Evolutionary conservation across 768 basidiomycete species (phyloP), one percentile per base, ranked within the genome.

Genomic region (Cyathus striatus): DNA sequence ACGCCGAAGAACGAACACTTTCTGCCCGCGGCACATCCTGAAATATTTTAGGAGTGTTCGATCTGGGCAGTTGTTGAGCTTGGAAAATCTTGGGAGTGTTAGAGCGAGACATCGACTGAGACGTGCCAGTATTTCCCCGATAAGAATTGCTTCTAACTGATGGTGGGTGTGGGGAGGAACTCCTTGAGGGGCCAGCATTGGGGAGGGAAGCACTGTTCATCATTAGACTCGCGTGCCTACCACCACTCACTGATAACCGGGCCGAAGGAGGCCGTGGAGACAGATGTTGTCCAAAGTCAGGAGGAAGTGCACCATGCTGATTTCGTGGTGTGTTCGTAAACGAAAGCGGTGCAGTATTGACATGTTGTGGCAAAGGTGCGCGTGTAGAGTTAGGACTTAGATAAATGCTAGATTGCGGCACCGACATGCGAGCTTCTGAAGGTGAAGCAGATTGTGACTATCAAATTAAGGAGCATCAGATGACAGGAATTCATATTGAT

Each of bases 71-170:
- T n/a, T n/a, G n/a, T 16, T 10, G 34, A 7, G 27, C 26, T 37
- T 30, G 27, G 27, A 38, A 21, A 6, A n/a, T 13, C 13, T 38
- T 39, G 32, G 46, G 38, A 7, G 46, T 44, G 26, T 38, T 39
- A 5, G 42, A 9, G 3, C 13, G 26, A 3, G 12, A 39, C 14
- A 26, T 30, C 6, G 34, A 21, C 3, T 16, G 16, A 18, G 20
- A n/a, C 6, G 41, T 33, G 6, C 23, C 26, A 21, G 22, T 16
- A 9, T 39, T 26, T n/a, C 7, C 36, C 27, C 23, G 23, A 27
- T 22, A 24, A 25, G 22, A 13, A 20, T n/a, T 34, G 24, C 21
- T 38, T 42, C 41, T 43, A 10, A 36, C 30, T 18, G 43, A 41
- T 12, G 39, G 6, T 16, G 47, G 43, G 14, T 33, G 33, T 12